Percentiles rank a stretch among this genome's conserved stretches.
Conservation (phyloP, 169 alveolate species). For the Plasmodium reichenowi region DNA sequence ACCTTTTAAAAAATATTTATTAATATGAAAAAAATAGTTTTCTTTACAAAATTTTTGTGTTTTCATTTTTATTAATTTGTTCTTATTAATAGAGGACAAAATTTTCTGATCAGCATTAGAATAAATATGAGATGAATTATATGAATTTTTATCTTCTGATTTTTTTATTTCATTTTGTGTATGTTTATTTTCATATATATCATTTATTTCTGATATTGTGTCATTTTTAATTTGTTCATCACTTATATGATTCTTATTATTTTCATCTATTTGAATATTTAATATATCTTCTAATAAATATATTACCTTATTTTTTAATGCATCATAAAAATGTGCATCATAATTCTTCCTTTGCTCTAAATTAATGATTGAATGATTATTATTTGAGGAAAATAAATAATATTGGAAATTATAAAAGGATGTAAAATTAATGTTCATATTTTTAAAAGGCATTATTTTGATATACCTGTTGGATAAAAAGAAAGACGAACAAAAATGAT, state of each 20-base stretch:
- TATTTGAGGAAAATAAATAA: slow-evolving; percentile 24
- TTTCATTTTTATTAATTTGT: slow-evolving; percentile 43
- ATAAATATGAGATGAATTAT: too few species aligned
- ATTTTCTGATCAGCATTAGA: neutral
- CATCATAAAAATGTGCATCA: slow-evolving; percentile 13
- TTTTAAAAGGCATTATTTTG: slow-evolving; percentile 26
- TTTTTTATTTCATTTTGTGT: slow-evolving; percentile 1
- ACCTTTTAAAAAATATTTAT: slow-evolving; percentile 22
- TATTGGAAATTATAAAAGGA: slow-evolving; percentile 15
- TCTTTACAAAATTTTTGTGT: slow-evolving; percentile 28
- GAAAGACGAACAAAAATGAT: slow-evolving; percentile 51
- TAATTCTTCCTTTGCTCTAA: slow-evolving; percentile 19
- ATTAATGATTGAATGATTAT: slow-evolving; percentile 19
- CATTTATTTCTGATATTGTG: neutral
- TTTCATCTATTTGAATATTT: neutral
- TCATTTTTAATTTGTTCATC: neutral
- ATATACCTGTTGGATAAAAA: slow-evolving; percentile 45
- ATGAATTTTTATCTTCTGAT: too few species aligned
- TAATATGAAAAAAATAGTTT: slow-evolving; percentile 43
- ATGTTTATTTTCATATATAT: neutral
- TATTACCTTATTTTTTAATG: slow-evolving; percentile 10
- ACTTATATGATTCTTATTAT: neutral
- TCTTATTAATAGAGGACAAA: neutral
- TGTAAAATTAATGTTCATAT: slow-evolving; percentile 45
- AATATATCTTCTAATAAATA: neutral